Evolutionary conservation across 495 filamentous ascomycete species (phyloP).

Genomic region (Amphirosellinia nigrospora): DNA sequence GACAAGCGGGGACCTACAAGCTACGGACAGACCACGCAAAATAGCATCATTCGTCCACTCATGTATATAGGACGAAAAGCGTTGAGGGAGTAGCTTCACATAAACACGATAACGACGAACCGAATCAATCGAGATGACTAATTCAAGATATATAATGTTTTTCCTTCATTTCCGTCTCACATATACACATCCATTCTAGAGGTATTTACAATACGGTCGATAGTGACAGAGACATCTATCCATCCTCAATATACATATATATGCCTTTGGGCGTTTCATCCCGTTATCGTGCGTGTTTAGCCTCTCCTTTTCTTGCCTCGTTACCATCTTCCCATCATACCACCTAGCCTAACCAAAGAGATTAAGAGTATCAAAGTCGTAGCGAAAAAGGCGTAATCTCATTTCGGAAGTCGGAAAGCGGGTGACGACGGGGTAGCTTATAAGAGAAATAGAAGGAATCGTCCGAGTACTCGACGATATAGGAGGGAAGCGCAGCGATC

Average conservation of each 20-base stretch:
- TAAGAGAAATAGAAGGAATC: not conserved
- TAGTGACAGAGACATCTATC: not conserved
- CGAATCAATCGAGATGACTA: not conserved
- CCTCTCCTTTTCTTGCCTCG: not conserved
- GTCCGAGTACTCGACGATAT: slow-evolving; percentile 14
- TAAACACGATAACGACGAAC: not conserved
- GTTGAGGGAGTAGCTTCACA: not conserved
- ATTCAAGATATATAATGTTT: not conserved
- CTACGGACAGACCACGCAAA: not conserved
- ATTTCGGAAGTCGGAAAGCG: not conserved
- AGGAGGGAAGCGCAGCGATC: not conserved
- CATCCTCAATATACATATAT: slow-evolving; percentile 1
- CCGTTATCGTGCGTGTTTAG: not conserved
- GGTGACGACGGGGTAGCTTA: not conserved
- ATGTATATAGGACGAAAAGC: slow-evolving; percentile 10
- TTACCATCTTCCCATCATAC: not conserved
- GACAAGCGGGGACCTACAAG: not conserved
- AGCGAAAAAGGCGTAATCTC: not conserved
- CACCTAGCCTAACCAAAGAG: not conserved
- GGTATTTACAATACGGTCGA: not conserved
- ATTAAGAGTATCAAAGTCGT: not conserved
- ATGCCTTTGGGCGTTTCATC: not conserved
- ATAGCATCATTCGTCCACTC: not conserved
- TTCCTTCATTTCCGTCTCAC: not conserved
- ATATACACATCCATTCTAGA: not conserved